These are phyloP conservation scores for Endoconidiophora polonica DNA, from an alignment of 2,329 filamentous ascomycete species.

Conservation along the genomic window DNA sequence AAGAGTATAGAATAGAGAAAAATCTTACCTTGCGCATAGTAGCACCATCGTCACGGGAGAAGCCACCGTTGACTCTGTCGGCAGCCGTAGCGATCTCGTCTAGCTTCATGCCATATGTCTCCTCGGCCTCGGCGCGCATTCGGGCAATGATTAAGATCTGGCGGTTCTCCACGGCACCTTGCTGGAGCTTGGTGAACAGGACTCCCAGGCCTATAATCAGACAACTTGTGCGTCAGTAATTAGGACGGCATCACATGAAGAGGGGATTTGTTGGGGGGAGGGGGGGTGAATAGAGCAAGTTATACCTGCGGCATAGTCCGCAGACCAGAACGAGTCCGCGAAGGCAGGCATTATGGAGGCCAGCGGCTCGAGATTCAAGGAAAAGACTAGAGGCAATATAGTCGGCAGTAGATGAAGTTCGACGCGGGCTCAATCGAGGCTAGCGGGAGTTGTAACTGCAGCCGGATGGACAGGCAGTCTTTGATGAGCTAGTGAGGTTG, in stretches of 20 bases:
- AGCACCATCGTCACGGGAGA: constrained; percentile 81
- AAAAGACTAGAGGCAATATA: not conserved
- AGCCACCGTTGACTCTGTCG: constrained; percentile 70
- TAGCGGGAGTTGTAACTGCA: too few relatives aligned
- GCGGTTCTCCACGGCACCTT: constrained; percentile 87
- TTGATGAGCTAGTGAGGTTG: too few relatives aligned
- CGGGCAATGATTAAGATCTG: constrained; percentile 83
- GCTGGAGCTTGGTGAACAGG: constrained; percentile 89
- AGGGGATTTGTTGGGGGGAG: not conserved
- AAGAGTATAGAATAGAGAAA: not conserved
- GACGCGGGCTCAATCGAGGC: too few relatives aligned
- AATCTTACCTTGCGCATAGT: constrained; percentile 76
- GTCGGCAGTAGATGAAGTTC: too few relatives aligned
- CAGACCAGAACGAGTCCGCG: constrained; percentile 93
- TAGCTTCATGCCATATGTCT: constrained; percentile 66
- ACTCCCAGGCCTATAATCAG: constrained; percentile 56
- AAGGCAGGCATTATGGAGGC: constrained; percentile 60
- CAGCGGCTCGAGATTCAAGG: not conserved
- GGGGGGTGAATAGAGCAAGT: constrained; percentile 7
- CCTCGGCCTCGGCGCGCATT: constrained; percentile 90
- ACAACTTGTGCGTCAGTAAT: not conserved
- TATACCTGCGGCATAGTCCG: constrained; percentile 86
- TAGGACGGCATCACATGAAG: not conserved
- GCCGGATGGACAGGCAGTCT: too few relatives aligned
- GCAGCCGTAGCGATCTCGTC: constrained; percentile 66